A percentile compares a stretch with the other conserved stretches of the same genome.
These are phyloP conservation scores for Colletotrichum acutatum DNA, from an alignment of 2,329 filamentous ascomycete species.

Conservation along the genomic window DNA sequence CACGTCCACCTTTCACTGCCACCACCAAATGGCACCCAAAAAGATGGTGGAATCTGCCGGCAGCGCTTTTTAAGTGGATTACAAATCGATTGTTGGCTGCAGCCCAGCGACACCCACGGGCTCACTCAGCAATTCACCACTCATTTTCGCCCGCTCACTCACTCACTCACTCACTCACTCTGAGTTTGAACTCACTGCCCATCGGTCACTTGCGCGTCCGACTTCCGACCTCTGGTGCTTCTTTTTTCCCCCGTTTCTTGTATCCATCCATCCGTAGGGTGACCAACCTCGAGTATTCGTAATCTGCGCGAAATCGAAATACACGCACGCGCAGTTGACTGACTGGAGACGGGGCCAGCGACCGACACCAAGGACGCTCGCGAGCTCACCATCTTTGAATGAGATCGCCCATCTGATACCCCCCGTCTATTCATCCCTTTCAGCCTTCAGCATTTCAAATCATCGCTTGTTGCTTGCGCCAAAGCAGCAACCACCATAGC, in stretches of 20 bases:
- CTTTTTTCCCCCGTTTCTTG: neutral
- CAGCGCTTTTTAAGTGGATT: conserved; percentile 29
- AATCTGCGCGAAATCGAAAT: neutral
- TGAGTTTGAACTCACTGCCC: no score
- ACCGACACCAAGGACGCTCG: neutral
- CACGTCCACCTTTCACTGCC: neutral
- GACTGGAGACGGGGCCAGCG: neutral
- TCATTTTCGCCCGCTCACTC: neutral
- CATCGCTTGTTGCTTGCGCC: neutral
- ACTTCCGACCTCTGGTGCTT: neutral
- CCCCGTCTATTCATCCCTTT: neutral
- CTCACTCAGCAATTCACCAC: neutral
- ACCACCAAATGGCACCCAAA: neutral
- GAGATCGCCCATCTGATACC: neutral
- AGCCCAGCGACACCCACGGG: neutral
- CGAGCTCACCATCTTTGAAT: neutral
- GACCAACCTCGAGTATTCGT: neutral
- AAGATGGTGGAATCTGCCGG: conserved; percentile 7
- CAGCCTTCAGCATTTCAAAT: neutral
- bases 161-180: neutral
- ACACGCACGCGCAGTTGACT: neutral
- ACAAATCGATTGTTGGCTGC: conserved; percentile 22
- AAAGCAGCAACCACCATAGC: neutral
- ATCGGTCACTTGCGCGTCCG: neutral
- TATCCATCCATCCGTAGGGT: neutral